phyloP scores from a whole-genome alignment of 2,329 filamentous ascomycete genomes.

The Boeremia lycopersici region DNA sequence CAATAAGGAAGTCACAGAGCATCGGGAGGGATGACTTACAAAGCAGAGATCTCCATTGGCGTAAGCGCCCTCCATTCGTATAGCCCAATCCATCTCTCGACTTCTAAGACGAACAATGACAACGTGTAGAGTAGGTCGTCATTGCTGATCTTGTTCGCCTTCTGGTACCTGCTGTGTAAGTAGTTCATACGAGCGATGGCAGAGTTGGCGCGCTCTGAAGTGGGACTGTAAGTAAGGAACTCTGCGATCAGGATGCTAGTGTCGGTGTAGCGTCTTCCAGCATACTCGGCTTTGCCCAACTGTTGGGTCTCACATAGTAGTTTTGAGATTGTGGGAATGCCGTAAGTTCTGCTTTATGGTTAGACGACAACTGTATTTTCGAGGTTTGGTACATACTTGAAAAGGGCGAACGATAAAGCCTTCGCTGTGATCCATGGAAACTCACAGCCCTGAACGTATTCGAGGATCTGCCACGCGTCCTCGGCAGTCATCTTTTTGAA shows the following conservation, averaged over 20 bases:
- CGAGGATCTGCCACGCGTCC: slow-evolving; percentile 59
- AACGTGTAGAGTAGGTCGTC: slow-evolving; percentile 71
- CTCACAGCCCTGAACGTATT: slow-evolving; percentile 56
- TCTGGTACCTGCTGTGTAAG: slow-evolving; percentile 64
- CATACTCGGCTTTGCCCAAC: slow-evolving; percentile 30
- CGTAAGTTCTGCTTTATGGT: slow-evolving; percentile 37
- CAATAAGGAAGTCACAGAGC: too few species aligned
- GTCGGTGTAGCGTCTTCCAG: slow-evolving; percentile 39
- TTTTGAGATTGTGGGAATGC: slow-evolving; percentile 46
- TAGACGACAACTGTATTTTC: neutral
- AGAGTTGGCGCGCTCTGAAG: slow-evolving; percentile 42
- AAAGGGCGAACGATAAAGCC: slow-evolving; percentile 64
- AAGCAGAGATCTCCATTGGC: slow-evolving; percentile 70
- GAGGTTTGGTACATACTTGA: slow-evolving; percentile 47
- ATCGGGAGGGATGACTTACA: slow-evolving; percentile 37
- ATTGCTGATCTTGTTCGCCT: slow-evolving; percentile 64
- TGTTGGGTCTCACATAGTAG: slow-evolving; percentile 44
- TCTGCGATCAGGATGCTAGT: slow-evolving; percentile 42
- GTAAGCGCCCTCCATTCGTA: slow-evolving; percentile 75
- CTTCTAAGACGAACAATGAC: slow-evolving; percentile 68
- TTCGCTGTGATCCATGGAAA: slow-evolving; percentile 61
- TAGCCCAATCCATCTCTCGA: slow-evolving; percentile 64
- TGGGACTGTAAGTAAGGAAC: slow-evolving; percentile 33
- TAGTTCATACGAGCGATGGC: slow-evolving; percentile 69
- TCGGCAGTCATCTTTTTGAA: slow-evolving; percentile 60